Evolutionary conservation across 129 eudicot genomes (phyloP).

Genomic region (Pittosporum tobira): DNA sequence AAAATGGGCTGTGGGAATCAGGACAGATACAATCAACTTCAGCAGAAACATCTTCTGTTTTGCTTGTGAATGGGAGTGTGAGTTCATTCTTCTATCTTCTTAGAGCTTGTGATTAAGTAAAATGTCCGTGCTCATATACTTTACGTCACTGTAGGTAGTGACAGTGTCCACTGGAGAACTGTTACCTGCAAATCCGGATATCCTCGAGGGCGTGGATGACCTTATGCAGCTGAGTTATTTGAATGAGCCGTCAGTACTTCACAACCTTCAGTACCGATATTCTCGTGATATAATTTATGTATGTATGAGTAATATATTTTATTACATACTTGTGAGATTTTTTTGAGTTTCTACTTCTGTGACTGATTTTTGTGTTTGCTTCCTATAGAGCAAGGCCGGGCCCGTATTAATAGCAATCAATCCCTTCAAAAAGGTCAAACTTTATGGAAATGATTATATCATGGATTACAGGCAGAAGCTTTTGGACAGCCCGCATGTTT

Average conservation of each 20-base stretch:
- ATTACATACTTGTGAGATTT: constrained; percentile 1
- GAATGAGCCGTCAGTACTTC: constrained; percentile 92
- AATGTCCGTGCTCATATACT: constrained; percentile 3
- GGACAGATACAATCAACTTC: constrained; percentile 72
- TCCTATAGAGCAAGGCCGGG: constrained; percentile 80
- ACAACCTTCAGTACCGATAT: constrained; percentile 67
- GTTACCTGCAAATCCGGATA: constrained; percentile 82
- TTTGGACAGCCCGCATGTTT: constrained; percentile 78
- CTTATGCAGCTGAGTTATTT: constrained; percentile 80
- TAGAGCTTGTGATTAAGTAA: constrained; percentile 11
- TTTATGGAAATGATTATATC: constrained; percentile 48
- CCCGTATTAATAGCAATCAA: constrained; percentile 75
- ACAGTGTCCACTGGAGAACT: constrained; percentile 52
- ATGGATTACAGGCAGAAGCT: constrained; percentile 76
- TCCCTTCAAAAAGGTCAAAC: constrained; percentile 66
- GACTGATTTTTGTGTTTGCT: constrained; percentile 11
- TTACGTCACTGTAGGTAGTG: constrained; percentile 42
- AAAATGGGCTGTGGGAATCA: constrained; percentile 63
- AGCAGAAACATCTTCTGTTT: constrained; percentile 62
- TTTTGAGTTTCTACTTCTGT: neutral
- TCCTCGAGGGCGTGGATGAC: constrained; percentile 85
- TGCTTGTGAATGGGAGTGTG: constrained; percentile 68
- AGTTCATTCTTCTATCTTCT: constrained; percentile 27
- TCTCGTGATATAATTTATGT: constrained; percentile 67
- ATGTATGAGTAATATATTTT: constrained; percentile 17